Base-by-base conservation (phyloP, 768 basidiomycete genomes). In the Roridomyces roridus region DNA sequence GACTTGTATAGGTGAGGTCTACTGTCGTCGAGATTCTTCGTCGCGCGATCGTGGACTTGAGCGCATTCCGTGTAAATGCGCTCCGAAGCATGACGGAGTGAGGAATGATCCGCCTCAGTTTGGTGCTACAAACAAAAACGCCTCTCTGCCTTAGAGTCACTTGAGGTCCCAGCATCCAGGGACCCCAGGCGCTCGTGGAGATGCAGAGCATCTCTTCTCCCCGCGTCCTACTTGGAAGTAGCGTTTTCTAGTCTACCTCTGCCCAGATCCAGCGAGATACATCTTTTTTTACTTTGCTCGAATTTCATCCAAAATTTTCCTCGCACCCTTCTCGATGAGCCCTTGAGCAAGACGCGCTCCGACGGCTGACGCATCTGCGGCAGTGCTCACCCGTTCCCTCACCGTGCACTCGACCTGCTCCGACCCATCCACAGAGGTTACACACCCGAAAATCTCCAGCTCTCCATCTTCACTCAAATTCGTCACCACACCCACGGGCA, bases 401-500 rank as follows among this genome's bases (percentile, higher is more conserved):
- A 89, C 57, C 1, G 82, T 81, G 60, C 86, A 79, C 63, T 94
- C 78, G 46, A 96, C 87, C 62, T 95, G 92, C 9, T 70, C 72
- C 21, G 66, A 70, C 1, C 96, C 96, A 60, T 87, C 84, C 10
- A 98, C 75, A 17, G 88, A 85, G 2, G 96, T 98, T 28, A 98
- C 92, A 46, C 91, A 90, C 0, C 90, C 92, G 5, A 85, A 86
- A 43, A 98, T 71, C 49, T 77, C 81, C 56, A 98, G 73, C 36
- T 68, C 74, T 0, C 72, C 77, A 23, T 68, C 75, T 11, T 68
- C 66, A 14, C 72, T 70, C 52, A 89, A 70, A 42, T 70, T 73
- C 26, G 85, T 87, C 46, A 80, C 76, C 24, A 93, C 88, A 4
- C 96, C 96, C 17, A 98, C 95, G 3, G 96, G 96, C 0, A 99